These are phyloP conservation scores for Monilinia vaccinii-corymbosi DNA, from an alignment of 2,329 filamentous ascomycete genomes.

Conservation along the genomic window DNA sequence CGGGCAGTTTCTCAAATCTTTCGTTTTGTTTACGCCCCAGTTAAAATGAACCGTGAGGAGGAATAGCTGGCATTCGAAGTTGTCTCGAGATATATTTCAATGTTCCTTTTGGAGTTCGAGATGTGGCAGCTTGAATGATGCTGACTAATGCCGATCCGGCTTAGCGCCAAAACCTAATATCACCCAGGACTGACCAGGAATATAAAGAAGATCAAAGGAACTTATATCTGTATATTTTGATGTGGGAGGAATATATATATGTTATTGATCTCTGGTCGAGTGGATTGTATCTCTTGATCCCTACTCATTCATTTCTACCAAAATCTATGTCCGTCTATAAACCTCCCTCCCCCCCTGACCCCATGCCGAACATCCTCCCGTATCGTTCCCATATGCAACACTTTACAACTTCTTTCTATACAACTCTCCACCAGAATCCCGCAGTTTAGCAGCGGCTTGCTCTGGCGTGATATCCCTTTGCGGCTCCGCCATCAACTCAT, in stretches of 20 bases:
- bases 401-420: slow-evolving; percentile 54
- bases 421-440: slow-evolving; percentile 67
- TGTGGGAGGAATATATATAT: too few relatives aligned
- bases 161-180: slow-evolving; percentile 2
- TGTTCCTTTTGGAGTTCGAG: slow-evolving; percentile 5
- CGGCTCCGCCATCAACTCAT: slow-evolving; percentile 95
- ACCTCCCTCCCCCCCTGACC: too few relatives aligned
- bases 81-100: not conserved
- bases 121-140: slow-evolving; percentile 10
- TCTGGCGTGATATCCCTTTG: slow-evolving; percentile 97
- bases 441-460: slow-evolving; percentile 74
- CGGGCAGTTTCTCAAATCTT: not conserved
- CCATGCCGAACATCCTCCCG: not conserved
- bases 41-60: not conserved
- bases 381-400: not conserved
- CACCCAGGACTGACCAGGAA: not conserved
- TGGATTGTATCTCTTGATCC: too few relatives aligned
- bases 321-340: not conserved
- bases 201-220: not conserved
- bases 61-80: not conserved
- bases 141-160: slow-evolving; percentile 11
- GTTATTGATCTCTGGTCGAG: too few relatives aligned
- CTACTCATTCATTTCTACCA: too few relatives aligned
- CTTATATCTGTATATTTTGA: too few relatives aligned
- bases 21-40: not conserved